Conservation (phyloP, 306 rosid species). For the Oemleria cerasiformis region DNA sequence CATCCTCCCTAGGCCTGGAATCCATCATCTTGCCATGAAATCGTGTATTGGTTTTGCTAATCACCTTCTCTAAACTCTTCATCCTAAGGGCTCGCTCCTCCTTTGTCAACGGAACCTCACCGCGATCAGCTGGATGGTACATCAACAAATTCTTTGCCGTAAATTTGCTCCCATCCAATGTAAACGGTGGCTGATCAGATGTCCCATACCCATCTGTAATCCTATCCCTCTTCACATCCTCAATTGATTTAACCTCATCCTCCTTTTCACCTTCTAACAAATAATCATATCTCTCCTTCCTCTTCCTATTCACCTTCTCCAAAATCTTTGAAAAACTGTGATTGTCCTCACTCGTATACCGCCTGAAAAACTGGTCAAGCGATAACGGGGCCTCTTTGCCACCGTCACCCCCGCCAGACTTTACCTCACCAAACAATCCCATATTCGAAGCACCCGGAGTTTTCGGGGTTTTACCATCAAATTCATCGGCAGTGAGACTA, state of each 20-base stretch:
- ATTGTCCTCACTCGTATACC: slow-evolving; percentile 91
- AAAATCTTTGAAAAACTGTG: slow-evolving; percentile 70
- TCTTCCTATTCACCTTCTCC: slow-evolving; percentile 92
- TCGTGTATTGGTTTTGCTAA: slow-evolving; percentile 56
- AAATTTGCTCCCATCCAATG: slow-evolving; percentile 88
- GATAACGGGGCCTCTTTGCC: slow-evolving; percentile 47
- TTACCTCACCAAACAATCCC: slow-evolving; percentile 27
- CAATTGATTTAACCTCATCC: slow-evolving; percentile 43
- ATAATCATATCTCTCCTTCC: slow-evolving; percentile 79
- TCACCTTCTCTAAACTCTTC: slow-evolving; percentile 80
- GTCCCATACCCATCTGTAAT: slow-evolving; percentile 94
- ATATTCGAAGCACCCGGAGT: slow-evolving; percentile 26
- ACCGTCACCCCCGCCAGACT: slow-evolving; percentile 24
- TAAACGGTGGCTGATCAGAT: slow-evolving; percentile 80
- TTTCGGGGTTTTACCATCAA: slow-evolving; percentile 56
- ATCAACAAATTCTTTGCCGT: slow-evolving; percentile 79
- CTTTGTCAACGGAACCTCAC: slow-evolving; percentile 80
- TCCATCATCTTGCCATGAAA: slow-evolving; percentile 78
- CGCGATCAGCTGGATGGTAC: slow-evolving; percentile 92
- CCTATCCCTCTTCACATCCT: slow-evolving; percentile 79
- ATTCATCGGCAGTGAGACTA: slow-evolving; percentile 68
- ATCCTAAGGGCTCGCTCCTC: slow-evolving; percentile 69
- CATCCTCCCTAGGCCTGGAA: slow-evolving; percentile 77
- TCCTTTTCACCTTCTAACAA: slow-evolving; percentile 66
- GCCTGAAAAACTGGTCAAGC: slow-evolving; percentile 74